Conservation (phyloP, 108 stramenopile species). For the Chaetoceros tenuissimus region DNA sequence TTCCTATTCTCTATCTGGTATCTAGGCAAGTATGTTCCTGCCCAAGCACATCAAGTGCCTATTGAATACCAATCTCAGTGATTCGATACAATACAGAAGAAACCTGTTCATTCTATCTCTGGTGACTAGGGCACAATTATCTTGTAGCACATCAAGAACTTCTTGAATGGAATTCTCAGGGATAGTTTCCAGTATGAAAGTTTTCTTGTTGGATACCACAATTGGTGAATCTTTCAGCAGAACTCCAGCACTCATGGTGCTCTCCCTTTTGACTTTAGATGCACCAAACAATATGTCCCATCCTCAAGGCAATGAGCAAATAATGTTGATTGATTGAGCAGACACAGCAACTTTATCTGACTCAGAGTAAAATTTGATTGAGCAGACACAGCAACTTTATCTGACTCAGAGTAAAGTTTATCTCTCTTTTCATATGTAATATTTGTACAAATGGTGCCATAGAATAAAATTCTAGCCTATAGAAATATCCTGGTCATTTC, state of each 20-base stretch:
- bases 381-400: slow-evolving; percentile 61
- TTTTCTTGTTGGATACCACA: slow-evolving; percentile 39
- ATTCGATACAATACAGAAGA: slow-evolving; percentile 67
- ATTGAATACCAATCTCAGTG: slow-evolving; percentile 88
- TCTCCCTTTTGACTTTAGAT: slow-evolving; percentile 59
- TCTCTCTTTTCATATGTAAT: slow-evolving; percentile 67
- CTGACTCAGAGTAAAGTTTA: slow-evolving; percentile 63
- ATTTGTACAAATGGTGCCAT: slow-evolving; percentile 89
- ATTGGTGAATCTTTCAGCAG: slow-evolving; percentile 92
- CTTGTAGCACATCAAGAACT: slow-evolving; percentile 82
- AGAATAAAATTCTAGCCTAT: slow-evolving; percentile 86
- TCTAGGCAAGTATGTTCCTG: slow-evolving; percentile 83
- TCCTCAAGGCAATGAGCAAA: slow-evolving; percentile 67
- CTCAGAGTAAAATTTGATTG: slow-evolving; percentile 64
- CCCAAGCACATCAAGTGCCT: slow-evolving; percentile 93
- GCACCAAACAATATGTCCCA: slow-evolving; percentile 97
- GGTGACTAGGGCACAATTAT: slow-evolving; percentile 91
- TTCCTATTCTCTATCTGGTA: slow-evolving; percentile 94
- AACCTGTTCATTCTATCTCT: slow-evolving; percentile 78
- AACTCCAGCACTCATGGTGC: slow-evolving; percentile 72
- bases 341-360: slow-evolving; percentile 65
- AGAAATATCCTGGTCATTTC: no score
- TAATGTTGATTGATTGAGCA: slow-evolving; percentile 74
- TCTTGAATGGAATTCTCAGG: slow-evolving; percentile 92
- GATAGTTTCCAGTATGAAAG: slow-evolving; percentile 66